Conservation (phyloP, 352 stramenopile genomes). For the Pythium volutum region DNA sequence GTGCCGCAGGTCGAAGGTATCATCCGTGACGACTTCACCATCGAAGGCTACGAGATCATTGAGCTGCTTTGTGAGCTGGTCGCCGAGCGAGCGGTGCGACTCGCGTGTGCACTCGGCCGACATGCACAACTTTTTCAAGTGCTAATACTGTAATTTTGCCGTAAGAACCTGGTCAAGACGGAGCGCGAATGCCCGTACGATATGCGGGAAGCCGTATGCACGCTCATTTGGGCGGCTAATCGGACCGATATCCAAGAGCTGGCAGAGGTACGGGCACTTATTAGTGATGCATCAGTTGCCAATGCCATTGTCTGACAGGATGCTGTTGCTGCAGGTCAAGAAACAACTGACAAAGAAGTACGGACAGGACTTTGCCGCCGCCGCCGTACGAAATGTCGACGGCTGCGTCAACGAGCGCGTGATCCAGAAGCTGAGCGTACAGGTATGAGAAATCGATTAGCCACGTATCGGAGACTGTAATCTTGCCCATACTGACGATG, state of each 20-base stretch:
- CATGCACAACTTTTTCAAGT: background rate
- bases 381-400: conserved; percentile 83
- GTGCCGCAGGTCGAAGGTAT: conserved; percentile 81
- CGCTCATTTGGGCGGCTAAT: conserved; percentile 92
- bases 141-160: background rate
- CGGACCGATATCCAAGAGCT: conserved; percentile 93
- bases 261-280: conserved; percentile 48
- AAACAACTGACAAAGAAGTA: conserved; percentile 89
- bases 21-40: conserved; percentile 94
- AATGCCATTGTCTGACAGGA: background rate
- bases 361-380: conserved; percentile 84
- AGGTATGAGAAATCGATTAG: conserved; percentile 31
- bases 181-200: conserved; percentile 92
- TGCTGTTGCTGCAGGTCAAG: conserved; percentile 47
- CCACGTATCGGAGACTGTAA: background rate
- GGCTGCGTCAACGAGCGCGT: conserved; percentile 90
- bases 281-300: background rate
- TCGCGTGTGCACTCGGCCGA: background rate
- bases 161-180: conserved; percentile 87
- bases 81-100: conserved; percentile 78
- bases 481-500: background rate
- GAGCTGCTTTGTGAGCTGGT: conserved; percentile 93
- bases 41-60: conserved; percentile 96
- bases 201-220: conserved; percentile 91
- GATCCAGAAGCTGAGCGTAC: conserved; percentile 92